Conservation (phyloP, 257 asterid species). For the Solanum lignicaule region DNA sequence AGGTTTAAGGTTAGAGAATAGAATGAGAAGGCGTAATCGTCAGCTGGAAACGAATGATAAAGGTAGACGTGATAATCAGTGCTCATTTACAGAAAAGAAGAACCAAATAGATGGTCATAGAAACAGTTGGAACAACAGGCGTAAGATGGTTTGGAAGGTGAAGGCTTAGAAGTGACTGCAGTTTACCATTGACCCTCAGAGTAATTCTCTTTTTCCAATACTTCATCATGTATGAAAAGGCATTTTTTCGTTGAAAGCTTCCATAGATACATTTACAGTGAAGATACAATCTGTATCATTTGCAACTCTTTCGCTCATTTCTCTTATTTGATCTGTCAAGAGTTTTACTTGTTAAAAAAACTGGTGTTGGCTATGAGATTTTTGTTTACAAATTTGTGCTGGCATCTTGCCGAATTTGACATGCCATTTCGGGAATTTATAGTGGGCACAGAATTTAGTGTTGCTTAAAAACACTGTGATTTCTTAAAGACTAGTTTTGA, state of each 20-base stretch:
- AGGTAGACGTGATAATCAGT: slow-evolving; percentile 44
- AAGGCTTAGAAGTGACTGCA: slow-evolving; percentile 36
- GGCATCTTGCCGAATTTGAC: not conserved
- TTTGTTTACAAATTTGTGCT: not conserved
- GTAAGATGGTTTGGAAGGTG: slow-evolving; percentile 57
- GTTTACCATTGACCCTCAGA: not conserved
- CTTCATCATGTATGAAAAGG: not conserved
- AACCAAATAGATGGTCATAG: slow-evolving; percentile 49
- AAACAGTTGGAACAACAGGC: slow-evolving; percentile 60
- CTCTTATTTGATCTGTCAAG: not conserved
- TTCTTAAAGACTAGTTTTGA: not conserved
- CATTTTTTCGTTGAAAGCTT: not conserved
- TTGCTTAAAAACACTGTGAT: not conserved
- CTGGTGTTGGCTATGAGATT: not conserved
- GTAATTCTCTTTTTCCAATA: not conserved
- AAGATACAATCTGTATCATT: not conserved
- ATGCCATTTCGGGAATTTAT: not conserved
- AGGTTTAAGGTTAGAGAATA: slow-evolving; percentile 61
- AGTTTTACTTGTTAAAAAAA: not conserved
- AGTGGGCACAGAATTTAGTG: not conserved
- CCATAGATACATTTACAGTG: not conserved
- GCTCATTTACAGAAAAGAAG: slow-evolving; percentile 66
- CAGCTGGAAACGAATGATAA: slow-evolving; percentile 35
- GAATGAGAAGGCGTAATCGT: slow-evolving; percentile 67
- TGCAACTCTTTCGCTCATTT: not conserved